A percentile compares a stretch with the other conserved stretches of the same genome.
Conservation (phyloP, 768 basidiomycete species). For the Russula emetica region DNA sequence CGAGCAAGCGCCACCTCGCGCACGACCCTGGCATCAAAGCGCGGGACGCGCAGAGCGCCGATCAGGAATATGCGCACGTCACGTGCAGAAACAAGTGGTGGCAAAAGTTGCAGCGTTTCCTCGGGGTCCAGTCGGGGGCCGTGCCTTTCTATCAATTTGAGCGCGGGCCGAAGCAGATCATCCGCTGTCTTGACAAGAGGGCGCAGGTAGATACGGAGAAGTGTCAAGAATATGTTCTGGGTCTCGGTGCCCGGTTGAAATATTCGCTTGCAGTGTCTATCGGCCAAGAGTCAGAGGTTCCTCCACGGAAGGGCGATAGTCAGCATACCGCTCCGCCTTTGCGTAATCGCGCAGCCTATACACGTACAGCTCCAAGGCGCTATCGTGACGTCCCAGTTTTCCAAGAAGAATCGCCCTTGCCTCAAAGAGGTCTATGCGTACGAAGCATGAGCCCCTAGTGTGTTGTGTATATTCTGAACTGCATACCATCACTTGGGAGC, state of each 20-base stretch:
- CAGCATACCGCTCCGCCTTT: conserved; percentile 83
- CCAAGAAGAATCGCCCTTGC: conserved; percentile 90
- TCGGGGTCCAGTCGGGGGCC: conserved; percentile 76
- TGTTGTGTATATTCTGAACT: background rate
- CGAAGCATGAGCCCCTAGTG: background rate
- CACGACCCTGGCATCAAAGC: conserved; percentile 66
- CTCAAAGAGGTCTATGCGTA: conserved; percentile 69
- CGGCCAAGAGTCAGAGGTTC: background rate
- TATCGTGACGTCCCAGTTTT: conserved; percentile 84
- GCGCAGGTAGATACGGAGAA: conserved; percentile 84
- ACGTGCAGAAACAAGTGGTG: conserved; percentile 81
- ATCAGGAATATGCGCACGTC: conserved; percentile 76
- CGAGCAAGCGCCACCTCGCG: conserved; percentile 69
- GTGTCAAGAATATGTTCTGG: conserved; percentile 68
- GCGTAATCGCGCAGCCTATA: conserved; percentile 76
- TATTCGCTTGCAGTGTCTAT: conserved; percentile 85
- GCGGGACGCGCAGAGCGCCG: conserved; percentile 59
- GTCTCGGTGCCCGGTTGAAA: conserved; percentile 58
- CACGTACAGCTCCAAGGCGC: conserved; percentile 92
- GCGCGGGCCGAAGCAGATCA: conserved; percentile 71
- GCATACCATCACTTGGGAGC: conserved; percentile 76
- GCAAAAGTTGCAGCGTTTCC: conserved; percentile 79
- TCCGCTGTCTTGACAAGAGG: conserved; percentile 51
- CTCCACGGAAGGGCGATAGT: background rate
- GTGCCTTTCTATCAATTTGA: conserved; percentile 84